Percentiles rank a stretch among this genome's conserved stretches.
Evolutionary conservation across 2,329 filamentous ascomycete genomes (phyloP).

Genomic region (Ophiognomonia clavigignenti-juglandacearum): DNA sequence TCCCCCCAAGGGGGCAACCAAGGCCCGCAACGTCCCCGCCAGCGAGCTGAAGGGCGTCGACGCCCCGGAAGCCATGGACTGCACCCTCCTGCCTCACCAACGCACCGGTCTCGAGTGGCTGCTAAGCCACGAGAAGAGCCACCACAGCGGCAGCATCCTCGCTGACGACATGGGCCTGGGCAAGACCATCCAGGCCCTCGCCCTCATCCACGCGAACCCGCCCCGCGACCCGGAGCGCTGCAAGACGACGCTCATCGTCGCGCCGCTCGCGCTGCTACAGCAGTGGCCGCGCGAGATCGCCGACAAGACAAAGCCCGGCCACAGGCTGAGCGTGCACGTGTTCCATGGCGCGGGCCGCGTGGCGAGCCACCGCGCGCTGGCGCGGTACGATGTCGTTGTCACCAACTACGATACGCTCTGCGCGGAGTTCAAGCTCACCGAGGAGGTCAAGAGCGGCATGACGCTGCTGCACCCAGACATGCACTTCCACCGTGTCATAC

Average conservation of each 20-base stretch:
- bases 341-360: not conserved
- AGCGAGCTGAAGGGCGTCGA: not conserved
- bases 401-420: not conserved
- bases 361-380: not conserved
- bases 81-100: not conserved
- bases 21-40: not conserved
- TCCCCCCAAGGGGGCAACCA: no score
- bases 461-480: not conserved
- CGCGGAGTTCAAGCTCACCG: not conserved
- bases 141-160: not conserved
- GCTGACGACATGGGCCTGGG: not conserved
- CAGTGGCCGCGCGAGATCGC: not conserved
- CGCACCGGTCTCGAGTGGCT: not conserved
- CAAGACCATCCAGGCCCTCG: not conserved
- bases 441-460: not conserved
- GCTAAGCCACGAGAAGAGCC: not conserved
- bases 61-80: not conserved
- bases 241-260: not conserved
- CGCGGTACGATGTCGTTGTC: not conserved
- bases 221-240: not conserved
- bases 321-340: not conserved
- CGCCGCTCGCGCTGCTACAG: not conserved
- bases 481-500: constrained; percentile 1
- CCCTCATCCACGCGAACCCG: not conserved
- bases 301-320: not conserved